Evolutionary conservation across 2,329 filamentous ascomycete genomes (phyloP), one percentile per base, ranked within the genome.

Genomic region (Pseudodiploospora longispora): DNA sequence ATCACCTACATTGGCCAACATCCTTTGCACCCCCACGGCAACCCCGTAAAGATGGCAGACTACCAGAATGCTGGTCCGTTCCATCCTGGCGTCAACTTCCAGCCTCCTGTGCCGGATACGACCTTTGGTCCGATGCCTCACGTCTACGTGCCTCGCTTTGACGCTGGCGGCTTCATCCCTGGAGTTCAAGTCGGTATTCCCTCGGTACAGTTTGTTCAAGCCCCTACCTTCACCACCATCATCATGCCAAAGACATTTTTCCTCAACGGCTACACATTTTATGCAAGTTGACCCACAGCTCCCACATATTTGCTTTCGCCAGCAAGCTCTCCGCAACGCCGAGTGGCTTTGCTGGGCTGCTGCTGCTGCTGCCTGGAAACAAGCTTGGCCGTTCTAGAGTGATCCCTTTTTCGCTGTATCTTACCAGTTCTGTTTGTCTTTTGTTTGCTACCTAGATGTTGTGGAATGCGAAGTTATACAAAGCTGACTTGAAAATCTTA

Each of bases 71-170:
- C 62, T n/a, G 56, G 52, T n/a, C 70, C 66, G 50, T 64, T 67
- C 36, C 59, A 63, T 30, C 55, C 55, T 39, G 72, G 71, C 43
- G 57, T 74, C 40, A 71, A 76, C 57, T 80, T 75, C 53, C 74
- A 80, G 54, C 78, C 78, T 1, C 76, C 74, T 29, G 74, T 78
- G 10, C 75, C 76, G 4, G 74, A 78, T 51, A 78, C 76, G 10
- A 73, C 71, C 36, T 68, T 71, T 55, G 78, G 78, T 4, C 70
- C 75, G 2, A 74, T 75, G 46, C 55, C 68, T 29, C 76, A 82
- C 50, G 68, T 69, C 19, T 81, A 79, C 52, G 61, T 74, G 42
- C 77, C 78, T 49, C 75, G 74, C 36, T 67, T 65, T 52, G 76
- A 79, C 53, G 59, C 55, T 36, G 57, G 57, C 29, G 34, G 38